Conservation (phyloP, 1,284 basidiomycete genomes). For the Puccinia triticina region DNA sequence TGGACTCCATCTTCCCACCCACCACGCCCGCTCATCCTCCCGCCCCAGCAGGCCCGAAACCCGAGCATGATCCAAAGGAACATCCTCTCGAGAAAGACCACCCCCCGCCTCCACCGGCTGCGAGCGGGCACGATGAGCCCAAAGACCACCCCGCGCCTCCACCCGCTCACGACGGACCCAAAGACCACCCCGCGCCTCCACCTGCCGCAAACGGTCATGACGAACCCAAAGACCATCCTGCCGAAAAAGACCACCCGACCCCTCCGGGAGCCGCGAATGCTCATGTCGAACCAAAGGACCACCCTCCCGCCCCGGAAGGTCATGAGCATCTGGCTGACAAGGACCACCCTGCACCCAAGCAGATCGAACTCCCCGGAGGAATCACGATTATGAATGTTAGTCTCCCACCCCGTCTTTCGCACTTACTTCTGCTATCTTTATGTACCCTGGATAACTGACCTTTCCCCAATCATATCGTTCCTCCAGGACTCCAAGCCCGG, state of each 20-base stretch:
- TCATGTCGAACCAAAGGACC: background rate
- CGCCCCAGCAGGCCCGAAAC: background rate
- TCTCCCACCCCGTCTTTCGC: background rate
- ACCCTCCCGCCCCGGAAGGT: background rate
- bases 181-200: conserved; percentile 1
- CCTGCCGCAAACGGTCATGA: background rate
- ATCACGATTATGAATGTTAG: background rate
- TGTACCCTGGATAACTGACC: background rate
- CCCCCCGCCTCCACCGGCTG: background rate
- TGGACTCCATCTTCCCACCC: background rate
- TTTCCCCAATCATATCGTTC: background rate
- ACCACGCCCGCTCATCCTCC: background rate
- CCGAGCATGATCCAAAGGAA: background rate
- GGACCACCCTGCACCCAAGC: background rate
- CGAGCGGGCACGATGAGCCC: background rate
- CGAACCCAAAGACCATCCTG: background rate
- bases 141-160: background rate
- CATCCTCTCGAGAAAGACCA: background rate
- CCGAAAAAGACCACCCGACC: background rate
- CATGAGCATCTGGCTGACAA: background rate
- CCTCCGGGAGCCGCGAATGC: background rate
- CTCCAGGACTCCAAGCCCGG: background rate
- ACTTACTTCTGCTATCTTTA: background rate
- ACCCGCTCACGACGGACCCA: background rate
- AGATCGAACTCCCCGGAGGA: background rate